Conservation (phyloP, 2,329 filamentous ascomycete genomes). For the Trichoderma endophyticum region DNA sequence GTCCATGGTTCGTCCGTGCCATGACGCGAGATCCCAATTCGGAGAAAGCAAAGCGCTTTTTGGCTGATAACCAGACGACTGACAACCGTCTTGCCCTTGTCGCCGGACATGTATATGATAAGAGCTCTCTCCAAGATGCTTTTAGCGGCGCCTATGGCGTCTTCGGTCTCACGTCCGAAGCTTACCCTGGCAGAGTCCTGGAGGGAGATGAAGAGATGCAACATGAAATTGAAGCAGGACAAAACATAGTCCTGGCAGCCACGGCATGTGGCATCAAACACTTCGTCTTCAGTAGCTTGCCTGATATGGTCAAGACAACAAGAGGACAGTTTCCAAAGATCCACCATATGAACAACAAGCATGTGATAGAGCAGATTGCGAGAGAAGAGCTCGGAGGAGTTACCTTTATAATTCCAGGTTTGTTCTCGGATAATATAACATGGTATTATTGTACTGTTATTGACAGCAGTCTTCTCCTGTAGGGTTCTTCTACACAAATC, state of each 20-base stretch:
- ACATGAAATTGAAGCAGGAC: background rate
- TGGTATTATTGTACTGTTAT: background rate
- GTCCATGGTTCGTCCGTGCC: background rate
- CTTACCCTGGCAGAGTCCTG: background rate
- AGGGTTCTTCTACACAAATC: background rate
- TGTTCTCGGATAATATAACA: fast-evolving
- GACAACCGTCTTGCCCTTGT: background rate
- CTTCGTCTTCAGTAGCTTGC: background rate
- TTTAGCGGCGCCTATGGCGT: background rate
- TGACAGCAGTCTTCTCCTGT: background rate
- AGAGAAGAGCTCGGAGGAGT: background rate
- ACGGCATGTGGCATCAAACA: background rate
- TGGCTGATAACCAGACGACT: background rate
- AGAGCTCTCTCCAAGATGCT: background rate
- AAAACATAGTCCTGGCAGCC: background rate
- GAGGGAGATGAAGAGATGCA: background rate
- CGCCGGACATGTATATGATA: background rate
- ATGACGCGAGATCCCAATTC: background rate
- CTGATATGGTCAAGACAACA: background rate
- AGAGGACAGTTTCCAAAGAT: background rate
- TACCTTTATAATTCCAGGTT: background rate
- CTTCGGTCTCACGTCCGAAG: background rate
- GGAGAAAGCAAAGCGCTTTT: background rate
- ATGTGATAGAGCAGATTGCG: background rate
- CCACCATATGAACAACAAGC: background rate